Conservation (phyloP, 2,329 filamentous ascomycete species). For the Talaromyces albobiverticillius region DNA sequence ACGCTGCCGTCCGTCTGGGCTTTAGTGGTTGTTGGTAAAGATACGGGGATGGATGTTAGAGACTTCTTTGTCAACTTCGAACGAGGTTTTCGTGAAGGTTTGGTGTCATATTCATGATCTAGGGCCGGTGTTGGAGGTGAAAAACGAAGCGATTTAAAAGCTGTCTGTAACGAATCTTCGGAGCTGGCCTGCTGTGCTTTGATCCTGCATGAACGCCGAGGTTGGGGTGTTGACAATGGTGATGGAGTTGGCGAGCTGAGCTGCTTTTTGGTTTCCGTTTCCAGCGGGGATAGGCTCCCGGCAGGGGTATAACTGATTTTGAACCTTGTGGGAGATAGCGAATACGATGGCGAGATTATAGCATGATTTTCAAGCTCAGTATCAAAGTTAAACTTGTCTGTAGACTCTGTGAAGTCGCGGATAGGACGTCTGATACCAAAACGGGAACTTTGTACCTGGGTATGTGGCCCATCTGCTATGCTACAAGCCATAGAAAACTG, state of each 20-base stretch:
- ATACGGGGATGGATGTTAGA: not conserved
- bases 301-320: conserved; percentile 26
- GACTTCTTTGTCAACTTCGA: not conserved
- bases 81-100: not conserved
- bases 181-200: not conserved
- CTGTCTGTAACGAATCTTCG: conserved; percentile 18
- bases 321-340: conserved; percentile 11
- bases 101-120: not conserved
- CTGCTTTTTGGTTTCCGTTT: not conserved
- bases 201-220: conserved; percentile 8
- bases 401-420: not conserved
- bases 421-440: not conserved
- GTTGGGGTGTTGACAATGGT: not conserved
- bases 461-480: not conserved
- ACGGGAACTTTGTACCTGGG: not conserved
- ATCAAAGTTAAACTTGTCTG: conserved; percentile 7
- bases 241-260: not conserved
- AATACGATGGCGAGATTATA: conserved; percentile 5
- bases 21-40: too few species aligned
- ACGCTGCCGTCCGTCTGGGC: not conserved
- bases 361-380: not conserved
- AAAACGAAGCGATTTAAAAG: conserved; percentile 21
- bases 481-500: conserved; percentile 9
- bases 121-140: conserved; percentile 3
- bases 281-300: conserved; percentile 14